Conservation (phyloP, 2,329 filamentous ascomycete species). For the Colletotrichum lupini region DNA sequence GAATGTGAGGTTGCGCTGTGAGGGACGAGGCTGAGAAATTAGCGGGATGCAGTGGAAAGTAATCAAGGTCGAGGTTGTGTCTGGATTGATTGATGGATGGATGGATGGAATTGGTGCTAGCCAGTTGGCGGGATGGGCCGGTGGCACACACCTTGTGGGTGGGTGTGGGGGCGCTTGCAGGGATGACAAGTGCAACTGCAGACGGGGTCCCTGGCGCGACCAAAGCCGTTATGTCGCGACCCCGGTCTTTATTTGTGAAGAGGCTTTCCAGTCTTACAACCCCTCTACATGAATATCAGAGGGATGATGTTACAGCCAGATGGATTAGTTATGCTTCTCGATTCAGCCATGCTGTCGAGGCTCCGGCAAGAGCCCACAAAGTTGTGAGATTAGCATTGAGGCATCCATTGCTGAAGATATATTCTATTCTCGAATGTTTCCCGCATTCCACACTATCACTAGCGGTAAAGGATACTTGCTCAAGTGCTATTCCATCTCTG, state of each 20-base stretch:
- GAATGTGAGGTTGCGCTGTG: background rate
- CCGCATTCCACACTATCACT: slow-evolving; percentile 7
- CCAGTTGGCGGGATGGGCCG: slow-evolving; percentile 27
- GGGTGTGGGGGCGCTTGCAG: slow-evolving; percentile 19
- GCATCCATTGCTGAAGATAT: background rate
- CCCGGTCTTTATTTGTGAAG: slow-evolving; percentile 1
- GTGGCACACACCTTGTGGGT: slow-evolving; percentile 5
- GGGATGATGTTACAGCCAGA: too few species aligned
- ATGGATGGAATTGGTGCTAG: background rate
- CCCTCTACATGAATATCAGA: slow-evolving; percentile 16
- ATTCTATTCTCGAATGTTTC: slow-evolving; percentile 16
- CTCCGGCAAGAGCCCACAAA: background rate
- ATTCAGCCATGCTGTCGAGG: background rate
- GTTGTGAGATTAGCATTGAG: too few species aligned
- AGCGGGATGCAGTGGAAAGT: background rate
- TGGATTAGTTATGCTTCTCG: background rate
- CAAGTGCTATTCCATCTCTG: background rate
- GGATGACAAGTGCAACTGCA: slow-evolving; percentile 1
- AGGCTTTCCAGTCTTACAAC: background rate
- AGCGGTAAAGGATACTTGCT: slow-evolving; percentile 10
- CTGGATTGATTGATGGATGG: background rate
- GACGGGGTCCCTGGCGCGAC: background rate
- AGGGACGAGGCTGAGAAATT: slow-evolving; percentile 17
- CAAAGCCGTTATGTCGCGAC: background rate
- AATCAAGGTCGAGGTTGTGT: background rate